Conservation (phyloP, 2,329 filamentous ascomycete species). For the Aspergillus aculeatus region DNA sequence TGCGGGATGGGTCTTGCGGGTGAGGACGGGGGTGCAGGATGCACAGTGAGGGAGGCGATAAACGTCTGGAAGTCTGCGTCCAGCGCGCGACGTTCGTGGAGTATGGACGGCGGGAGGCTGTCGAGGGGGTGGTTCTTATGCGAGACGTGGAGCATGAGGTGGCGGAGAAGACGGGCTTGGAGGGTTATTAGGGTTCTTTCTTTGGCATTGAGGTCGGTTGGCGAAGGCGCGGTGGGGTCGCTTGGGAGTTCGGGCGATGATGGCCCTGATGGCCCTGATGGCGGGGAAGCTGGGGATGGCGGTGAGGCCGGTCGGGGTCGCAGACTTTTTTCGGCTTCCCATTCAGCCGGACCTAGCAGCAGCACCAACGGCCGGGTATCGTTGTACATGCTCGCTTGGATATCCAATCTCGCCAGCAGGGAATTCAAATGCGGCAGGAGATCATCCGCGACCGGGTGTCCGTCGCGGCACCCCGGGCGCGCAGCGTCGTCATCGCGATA, state of each 20-base stretch:
- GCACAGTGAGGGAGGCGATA: background rate
- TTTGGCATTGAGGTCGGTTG: constrained; percentile 1
- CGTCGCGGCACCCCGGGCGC: background rate
- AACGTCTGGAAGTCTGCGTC: background rate
- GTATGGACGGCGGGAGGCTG: no score
- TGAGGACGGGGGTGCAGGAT: background rate
- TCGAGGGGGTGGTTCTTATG: background rate
- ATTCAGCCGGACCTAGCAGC: no score
- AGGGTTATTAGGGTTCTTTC: constrained; percentile 13
- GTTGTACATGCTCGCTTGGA: constrained; percentile 25
- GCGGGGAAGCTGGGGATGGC: no score
- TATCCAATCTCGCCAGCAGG: constrained; percentile 20
- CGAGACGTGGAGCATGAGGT: background rate
- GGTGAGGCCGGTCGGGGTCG: background rate
- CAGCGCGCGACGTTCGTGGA: background rate
- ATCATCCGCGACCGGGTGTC: constrained; percentile 6
- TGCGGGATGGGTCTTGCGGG: background rate
- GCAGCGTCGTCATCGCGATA: background rate
- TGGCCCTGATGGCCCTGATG: constrained; percentile 3
- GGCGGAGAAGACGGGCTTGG: background rate
- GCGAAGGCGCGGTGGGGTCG: no score
- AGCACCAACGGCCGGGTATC: constrained; percentile 13
- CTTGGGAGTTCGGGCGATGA: background rate
- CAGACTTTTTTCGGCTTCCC: no score
- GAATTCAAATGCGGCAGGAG: constrained; percentile 16